Percentiles rank a stretch among this genome's conserved stretches.
Evolutionary conservation across 1,284 basidiomycete genomes (phyloP).

Genomic region (Tilletiaria anomala): DNA sequence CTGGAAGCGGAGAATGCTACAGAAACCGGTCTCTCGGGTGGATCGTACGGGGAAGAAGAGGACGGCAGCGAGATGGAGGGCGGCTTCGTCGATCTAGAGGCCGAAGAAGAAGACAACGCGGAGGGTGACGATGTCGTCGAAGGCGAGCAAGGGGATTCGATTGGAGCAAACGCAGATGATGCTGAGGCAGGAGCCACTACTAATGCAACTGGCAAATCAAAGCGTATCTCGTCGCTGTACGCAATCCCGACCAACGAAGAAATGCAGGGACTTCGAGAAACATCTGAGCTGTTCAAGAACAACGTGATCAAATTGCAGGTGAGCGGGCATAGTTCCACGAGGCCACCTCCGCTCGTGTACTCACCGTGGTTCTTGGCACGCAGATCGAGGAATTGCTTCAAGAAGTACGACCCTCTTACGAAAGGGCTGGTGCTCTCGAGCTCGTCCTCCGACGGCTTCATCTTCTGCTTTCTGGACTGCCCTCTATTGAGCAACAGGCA

Average conservation of each 20-base stretch:
- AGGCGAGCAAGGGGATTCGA: slow-evolving; percentile 13
- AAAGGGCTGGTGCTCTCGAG: slow-evolving; percentile 24
- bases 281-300: slow-evolving; percentile 63
- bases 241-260: slow-evolving; percentile 50
- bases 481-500: slow-evolving; percentile 10
- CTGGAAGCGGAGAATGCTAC: too few species aligned
- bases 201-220: not conserved
- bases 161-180: too few species aligned
- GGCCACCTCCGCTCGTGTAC: not conserved
- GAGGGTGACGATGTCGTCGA: slow-evolving; percentile 9
- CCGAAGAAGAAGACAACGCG: slow-evolving; percentile 13
- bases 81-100: slow-evolving; percentile 32
- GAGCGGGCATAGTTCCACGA: slow-evolving; percentile 8
- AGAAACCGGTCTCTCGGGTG: too few species aligned
- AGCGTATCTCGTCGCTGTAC: slow-evolving; percentile 38
- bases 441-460: slow-evolving; percentile 27
- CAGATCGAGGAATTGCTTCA: slow-evolving; percentile 35
- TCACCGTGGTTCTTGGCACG: not conserved
- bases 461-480: slow-evolving; percentile 12
- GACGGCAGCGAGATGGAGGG: slow-evolving; percentile 12
- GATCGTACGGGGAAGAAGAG: too few species aligned
- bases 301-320: slow-evolving; percentile 74
- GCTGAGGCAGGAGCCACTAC: not conserved
- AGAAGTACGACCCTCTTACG: slow-evolving; percentile 18
- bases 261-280: slow-evolving; percentile 59